Percentiles rank a stretch among this genome's conserved stretches.
These are phyloP conservation scores for Haematococcus sp. DNA, from an alignment of 139 green algal genomes.

Conservation along the genomic window DNA sequence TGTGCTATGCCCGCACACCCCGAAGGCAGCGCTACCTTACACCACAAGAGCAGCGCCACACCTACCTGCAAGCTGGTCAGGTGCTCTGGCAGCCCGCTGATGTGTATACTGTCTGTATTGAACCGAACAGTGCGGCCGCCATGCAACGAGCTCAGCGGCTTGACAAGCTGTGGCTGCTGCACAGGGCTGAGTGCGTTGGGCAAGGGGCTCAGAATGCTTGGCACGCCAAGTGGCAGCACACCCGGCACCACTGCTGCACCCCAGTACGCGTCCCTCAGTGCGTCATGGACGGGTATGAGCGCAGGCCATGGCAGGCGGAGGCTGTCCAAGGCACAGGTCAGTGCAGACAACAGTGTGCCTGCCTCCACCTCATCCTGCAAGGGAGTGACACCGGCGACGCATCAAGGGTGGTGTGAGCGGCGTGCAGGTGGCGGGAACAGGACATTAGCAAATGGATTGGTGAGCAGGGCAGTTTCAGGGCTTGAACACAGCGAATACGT, in stretches of 20 bases:
- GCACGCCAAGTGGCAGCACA: background rate
- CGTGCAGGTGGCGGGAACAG: no score
- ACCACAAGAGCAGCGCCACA: no score
- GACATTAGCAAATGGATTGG: no score
- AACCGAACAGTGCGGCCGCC: constrained; percentile 25
- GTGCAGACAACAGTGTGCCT: constrained; percentile 53
- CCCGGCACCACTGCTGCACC: constrained; percentile 44
- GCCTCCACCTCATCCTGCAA: constrained; percentile 56
- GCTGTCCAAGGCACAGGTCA: constrained; percentile 44
- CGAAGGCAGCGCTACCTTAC: no score
- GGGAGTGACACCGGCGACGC: no score
- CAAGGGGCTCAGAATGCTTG: background rate
- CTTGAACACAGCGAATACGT: no score
- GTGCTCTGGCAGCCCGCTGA: constrained; percentile 34
- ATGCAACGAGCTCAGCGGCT: background rate
- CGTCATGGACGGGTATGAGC: constrained; percentile 77
- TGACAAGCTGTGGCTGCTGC: background rate
- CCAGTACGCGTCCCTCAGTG: constrained; percentile 64
- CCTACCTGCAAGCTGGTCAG: constrained; percentile 8
- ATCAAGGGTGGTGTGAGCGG: no score
- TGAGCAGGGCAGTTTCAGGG: no score
- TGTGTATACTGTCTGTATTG: constrained; percentile 56
- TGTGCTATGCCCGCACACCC: no score
- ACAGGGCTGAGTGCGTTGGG: background rate
- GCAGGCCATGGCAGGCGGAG: constrained; percentile 48